Evolutionary conservation across 78 protist genomes (phyloP).

Genomic region (Guillardia theta): DNA sequence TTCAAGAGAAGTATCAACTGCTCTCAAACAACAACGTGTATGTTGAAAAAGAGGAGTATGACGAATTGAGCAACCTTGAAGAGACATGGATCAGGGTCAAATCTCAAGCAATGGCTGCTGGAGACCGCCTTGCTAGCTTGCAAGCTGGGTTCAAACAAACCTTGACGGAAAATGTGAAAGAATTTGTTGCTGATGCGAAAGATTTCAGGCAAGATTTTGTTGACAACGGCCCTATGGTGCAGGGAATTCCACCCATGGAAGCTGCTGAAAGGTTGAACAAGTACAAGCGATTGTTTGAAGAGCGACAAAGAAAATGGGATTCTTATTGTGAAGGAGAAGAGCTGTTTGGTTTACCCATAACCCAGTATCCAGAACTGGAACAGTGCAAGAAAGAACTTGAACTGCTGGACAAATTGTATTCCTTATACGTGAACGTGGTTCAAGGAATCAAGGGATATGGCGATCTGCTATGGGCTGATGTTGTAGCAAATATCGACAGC

Average conservation of each 20-base stretch:
- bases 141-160: conserved; percentile 52
- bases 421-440: conserved; percentile 70
- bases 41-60: conserved; percentile 69
- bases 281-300: conserved; percentile 76
- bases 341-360: conserved; percentile 80
- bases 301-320: conserved; percentile 67
- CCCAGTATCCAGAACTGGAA: conserved; percentile 74
- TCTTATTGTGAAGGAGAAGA: conserved; percentile 81
- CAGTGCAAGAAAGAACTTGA: conserved; percentile 64
- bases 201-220: conserved; percentile 62
- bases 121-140: conserved; percentile 37
- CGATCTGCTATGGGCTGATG: conserved; percentile 77
- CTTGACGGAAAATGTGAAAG: conserved; percentile 39
- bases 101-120: not conserved
- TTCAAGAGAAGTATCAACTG: conserved; percentile 74
- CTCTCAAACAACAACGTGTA: conserved; percentile 49
- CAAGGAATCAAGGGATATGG: conserved; percentile 54
- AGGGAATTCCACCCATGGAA: conserved; percentile 65
- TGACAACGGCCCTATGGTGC: conserved; percentile 75
- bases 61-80: conserved; percentile 59
- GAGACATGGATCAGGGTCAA: conserved; percentile 62
- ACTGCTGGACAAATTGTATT: conserved; percentile 71
- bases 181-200: conserved; percentile 52
- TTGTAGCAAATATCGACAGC: conserved; percentile 19
- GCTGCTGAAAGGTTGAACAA: conserved; percentile 77